Conservation (phyloP, 495 filamentous ascomycete genomes). For the Penicillium desertorum region DNA sequence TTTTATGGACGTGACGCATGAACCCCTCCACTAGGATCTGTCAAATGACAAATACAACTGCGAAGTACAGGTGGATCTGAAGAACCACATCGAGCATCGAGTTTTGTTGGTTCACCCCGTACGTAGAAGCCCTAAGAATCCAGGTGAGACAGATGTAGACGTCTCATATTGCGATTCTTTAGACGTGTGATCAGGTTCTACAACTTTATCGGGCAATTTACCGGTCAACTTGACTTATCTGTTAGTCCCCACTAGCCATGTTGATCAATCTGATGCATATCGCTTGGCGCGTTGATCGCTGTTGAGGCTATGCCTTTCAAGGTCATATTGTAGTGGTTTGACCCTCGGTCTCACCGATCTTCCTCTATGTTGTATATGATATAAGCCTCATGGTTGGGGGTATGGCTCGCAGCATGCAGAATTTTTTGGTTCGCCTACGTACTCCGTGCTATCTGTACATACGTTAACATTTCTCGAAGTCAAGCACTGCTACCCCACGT, state of each 20-base stretch:
- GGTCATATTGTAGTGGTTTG: background rate
- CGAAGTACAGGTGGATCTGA: background rate
- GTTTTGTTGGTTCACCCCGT: background rate
- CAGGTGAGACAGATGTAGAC: background rate
- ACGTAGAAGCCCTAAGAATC: background rate
- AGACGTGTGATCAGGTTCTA: background rate
- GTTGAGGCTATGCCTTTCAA: background rate
- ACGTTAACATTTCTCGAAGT: background rate
- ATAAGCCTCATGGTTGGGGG: background rate
- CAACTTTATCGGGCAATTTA: slow-evolving; percentile 24
- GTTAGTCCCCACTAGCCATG: slow-evolving; percentile 12
- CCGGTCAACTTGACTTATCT: slow-evolving; percentile 18
- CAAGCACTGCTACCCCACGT: background rate
- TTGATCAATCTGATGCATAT: slow-evolving; percentile 34
- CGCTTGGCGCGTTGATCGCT: slow-evolving; percentile 24
- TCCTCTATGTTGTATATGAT: background rate
- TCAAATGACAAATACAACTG: slow-evolving; percentile 1
- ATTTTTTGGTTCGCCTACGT: background rate
- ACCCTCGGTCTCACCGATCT: slow-evolving; percentile 13
- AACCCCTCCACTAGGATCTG: slow-evolving; percentile 13
- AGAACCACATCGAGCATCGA: background rate
- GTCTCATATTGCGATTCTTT: background rate
- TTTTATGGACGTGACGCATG: slow-evolving; percentile 1
- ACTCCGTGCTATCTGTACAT: background rate
- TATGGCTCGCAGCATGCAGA: slow-evolving; percentile 15